Percentiles rank a stretch among this genome's conserved stretches.
These are phyloP conservation scores for Gynandropsis gynandra DNA, from an alignment of 345 rosid species.

Conservation along the genomic window DNA sequence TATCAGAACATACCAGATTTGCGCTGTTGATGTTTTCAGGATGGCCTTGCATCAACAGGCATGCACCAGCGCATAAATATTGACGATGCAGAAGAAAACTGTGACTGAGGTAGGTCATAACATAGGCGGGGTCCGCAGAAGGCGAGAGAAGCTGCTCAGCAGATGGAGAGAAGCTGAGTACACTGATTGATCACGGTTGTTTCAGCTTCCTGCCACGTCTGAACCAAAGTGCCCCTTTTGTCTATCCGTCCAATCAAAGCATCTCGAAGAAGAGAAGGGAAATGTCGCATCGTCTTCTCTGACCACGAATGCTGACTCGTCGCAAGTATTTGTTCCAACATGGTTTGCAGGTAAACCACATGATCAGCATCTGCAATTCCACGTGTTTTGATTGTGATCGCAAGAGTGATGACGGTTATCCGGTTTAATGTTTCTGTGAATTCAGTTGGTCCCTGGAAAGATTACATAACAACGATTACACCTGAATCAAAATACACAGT, in stretches of 20 bases:
- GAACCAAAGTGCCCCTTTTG: conserved; percentile 61
- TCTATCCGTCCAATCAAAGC: conserved; percentile 56
- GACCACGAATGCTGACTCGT: conserved; percentile 97
- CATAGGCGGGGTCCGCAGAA: conserved; percentile 74
- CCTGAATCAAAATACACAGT: conserved; percentile 17
- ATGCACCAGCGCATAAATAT: conserved; percentile 92
- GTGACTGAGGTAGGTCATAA: conserved; percentile 62
- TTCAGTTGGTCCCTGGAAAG: conserved; percentile 87
- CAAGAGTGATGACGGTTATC: conserved; percentile 75
- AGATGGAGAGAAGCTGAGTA: conserved; percentile 84
- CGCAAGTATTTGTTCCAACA: conserved; percentile 85
- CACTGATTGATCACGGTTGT: conserved; percentile 88
- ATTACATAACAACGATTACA: conserved; percentile 14
- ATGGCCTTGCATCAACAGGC: conserved; percentile 90
- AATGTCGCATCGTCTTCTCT: conserved; percentile 71
- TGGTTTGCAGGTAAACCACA: conserved; percentile 70
- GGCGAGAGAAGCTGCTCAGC: conserved; percentile 89
- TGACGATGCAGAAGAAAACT: conserved; percentile 83
- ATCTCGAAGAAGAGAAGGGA: conserved; percentile 79
- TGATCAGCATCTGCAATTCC: conserved; percentile 99
- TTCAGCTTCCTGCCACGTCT: conserved; percentile 91
- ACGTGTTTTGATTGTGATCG: conserved; percentile 89
- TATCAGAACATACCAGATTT: conserved; percentile 52
- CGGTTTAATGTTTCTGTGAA: conserved; percentile 97
- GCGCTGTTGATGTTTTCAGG: conserved; percentile 83